Percentiles rank a stretch among this genome's conserved stretches.
phyloP scores from a whole-genome alignment of 768 basidiomycete species.

The Termitomyces bulborhizus region DNA sequence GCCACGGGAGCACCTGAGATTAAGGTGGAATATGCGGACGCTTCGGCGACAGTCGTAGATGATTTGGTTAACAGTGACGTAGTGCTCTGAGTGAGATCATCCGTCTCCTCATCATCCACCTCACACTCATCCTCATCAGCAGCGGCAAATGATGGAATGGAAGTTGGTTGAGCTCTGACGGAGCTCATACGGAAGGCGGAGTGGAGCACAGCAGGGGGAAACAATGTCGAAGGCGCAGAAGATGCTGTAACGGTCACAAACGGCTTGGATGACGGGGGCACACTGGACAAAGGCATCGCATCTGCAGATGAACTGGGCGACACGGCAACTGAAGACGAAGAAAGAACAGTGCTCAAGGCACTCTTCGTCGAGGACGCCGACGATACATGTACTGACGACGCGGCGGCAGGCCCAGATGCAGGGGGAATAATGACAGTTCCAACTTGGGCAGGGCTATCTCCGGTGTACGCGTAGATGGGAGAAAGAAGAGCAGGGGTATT shows the following conservation, averaged over 20 bases:
- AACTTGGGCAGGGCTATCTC: constrained; percentile 28
- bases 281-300: background rate
- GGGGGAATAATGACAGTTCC: constrained; percentile 22
- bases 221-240: background rate
- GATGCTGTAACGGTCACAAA: background rate
- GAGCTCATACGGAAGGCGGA: background rate
- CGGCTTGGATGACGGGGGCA: background rate
- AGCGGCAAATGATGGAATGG: background rate
- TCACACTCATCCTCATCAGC: background rate
- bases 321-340: background rate
- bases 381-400: background rate
- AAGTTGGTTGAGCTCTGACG: background rate
- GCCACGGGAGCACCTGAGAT: background rate
- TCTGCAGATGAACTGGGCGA: background rate
- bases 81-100: background rate
- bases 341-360: background rate
- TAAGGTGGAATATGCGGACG: background rate
- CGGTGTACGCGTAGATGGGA: constrained; percentile 44
- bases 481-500: constrained; percentile 32
- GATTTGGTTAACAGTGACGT: background rate
- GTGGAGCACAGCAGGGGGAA: background rate
- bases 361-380: background rate
- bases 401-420: constrained; percentile 6
- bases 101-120: background rate
- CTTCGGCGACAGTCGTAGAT: background rate